These are phyloP conservation scores for Apium graveolens DNA, from an alignment of 129 eudicot genomes.

Conservation along the genomic window DNA sequence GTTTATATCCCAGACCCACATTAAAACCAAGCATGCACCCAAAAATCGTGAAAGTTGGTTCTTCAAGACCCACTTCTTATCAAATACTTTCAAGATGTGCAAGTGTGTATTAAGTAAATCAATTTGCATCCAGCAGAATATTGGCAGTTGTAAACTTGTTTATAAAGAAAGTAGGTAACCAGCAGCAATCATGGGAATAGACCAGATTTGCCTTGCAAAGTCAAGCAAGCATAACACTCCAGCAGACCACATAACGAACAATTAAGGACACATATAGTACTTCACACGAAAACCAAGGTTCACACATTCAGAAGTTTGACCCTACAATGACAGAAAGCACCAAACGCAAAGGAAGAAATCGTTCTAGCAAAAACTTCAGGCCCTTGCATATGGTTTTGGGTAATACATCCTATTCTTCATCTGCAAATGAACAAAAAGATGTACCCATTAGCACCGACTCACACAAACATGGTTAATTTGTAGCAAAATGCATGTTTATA, in stretches of 20 bases:
- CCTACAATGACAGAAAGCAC: slow-evolving; percentile 34
- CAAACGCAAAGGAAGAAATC: slow-evolving; percentile 31
- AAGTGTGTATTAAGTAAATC: slow-evolving; percentile 27
- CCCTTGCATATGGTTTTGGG: slow-evolving; percentile 29
- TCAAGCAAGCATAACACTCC: slow-evolving; percentile 47
- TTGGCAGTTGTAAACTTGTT: slow-evolving; percentile 30
- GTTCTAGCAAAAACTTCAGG: slow-evolving; percentile 23
- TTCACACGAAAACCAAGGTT: slow-evolving; percentile 38
- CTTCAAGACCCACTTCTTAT: slow-evolving; percentile 17
- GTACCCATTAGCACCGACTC: slow-evolving; percentile 10
- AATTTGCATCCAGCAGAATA: slow-evolving; percentile 40
- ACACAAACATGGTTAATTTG: background rate
- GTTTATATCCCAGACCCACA: slow-evolving; percentile 13
- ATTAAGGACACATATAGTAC: slow-evolving; percentile 38
- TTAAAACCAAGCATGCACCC: slow-evolving; percentile 32
- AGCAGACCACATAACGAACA: slow-evolving; percentile 47
- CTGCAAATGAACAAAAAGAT: slow-evolving; percentile 26
- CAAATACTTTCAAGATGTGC: slow-evolving; percentile 21
- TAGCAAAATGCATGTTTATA: background rate
- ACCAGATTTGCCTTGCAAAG: slow-evolving; percentile 26
- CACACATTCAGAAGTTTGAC: slow-evolving; percentile 42
- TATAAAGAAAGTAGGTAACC: slow-evolving; percentile 47
- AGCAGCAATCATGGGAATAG: slow-evolving; percentile 47
- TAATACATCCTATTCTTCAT: slow-evolving; percentile 27
- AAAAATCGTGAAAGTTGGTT: slow-evolving; percentile 18